These are phyloP conservation scores for Pseudoneurospora amorphoporcata DNA, from an alignment of 495 filamentous ascomycete genomes.

Conservation along the genomic window DNA sequence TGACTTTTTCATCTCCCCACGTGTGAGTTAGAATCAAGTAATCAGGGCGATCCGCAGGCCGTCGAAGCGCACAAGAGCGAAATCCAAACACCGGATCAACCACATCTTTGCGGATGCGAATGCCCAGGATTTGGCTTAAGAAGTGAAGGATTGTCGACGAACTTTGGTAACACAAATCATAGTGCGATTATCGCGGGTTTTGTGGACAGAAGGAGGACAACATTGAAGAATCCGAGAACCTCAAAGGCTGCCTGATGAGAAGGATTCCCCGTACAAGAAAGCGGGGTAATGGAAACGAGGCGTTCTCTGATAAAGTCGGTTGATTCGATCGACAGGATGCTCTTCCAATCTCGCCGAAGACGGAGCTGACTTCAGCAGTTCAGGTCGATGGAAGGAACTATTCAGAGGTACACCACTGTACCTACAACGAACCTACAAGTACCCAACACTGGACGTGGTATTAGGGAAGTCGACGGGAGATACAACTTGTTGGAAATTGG, in stretches of 20 bases:
- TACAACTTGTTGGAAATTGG: background rate
- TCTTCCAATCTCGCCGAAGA: background rate
- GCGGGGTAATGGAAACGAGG: background rate
- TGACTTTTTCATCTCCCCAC: slow-evolving; percentile 10
- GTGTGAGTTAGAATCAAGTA: slow-evolving; percentile 12
- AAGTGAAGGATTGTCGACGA: background rate
- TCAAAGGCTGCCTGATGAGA: background rate
- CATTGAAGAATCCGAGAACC: background rate
- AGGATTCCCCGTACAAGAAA: background rate
- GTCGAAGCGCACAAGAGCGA: background rate
- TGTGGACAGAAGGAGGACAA: background rate
- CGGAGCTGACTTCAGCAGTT: background rate
- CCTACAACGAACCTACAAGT: background rate
- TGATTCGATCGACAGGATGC: background rate
- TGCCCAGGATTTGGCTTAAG: background rate
- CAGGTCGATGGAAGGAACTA: background rate
- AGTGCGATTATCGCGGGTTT: background rate
- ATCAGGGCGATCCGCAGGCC: background rate
- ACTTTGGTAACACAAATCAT: background rate
- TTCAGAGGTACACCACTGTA: background rate
- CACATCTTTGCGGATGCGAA: background rate
- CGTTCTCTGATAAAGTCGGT: background rate
- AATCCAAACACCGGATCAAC: background rate
- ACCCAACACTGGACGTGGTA: background rate
- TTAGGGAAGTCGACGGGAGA: background rate